Evolutionary conservation across 2,329 filamentous ascomycete genomes (phyloP), one percentile per base, ranked within the genome.

Genomic region (Teratosphaeria gauchensis): DNA sequence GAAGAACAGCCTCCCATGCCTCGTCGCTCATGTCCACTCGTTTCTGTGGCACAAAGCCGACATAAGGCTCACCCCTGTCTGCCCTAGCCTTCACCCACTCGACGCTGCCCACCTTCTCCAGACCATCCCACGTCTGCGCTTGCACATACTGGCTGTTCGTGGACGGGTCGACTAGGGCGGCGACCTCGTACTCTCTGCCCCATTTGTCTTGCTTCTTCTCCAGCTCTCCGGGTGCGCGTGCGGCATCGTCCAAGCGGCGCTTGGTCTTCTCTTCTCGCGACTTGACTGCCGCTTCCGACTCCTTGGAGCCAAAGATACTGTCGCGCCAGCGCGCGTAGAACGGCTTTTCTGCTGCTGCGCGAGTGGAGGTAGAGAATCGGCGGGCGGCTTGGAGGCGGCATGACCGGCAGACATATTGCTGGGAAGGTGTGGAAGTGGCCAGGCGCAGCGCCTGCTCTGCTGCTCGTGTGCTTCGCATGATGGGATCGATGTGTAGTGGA

Each of bases 61-160:
- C 38, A 64, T 71, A 68, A 64, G 65, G 63, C 71, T 74, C 69
- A 66, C 74, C 62, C 63, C 71, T 53, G 62, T 71, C 69, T 30
- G 71, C 66, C 35, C 67, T 66, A 58, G 71, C 62, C 61, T 68
- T 68, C 35, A 71, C 65, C 75, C 75, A 78, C 56, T 77, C 66
- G 59, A 77, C 76, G 6, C 74, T 73, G 42, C 85, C 85, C 35
- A 87, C 75, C 55, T 72, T 73, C 63, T 80, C 75, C 59, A 87
- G 69, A 0, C 78, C 79, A 56, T 81, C 73, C 79, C 80, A 82
- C 3, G 73, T 78, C 35, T 68, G 69, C 30, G 81, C 77, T 19
- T 74, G 74, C 55, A 73, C 66, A 69, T 83, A 83, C 11, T 70
- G 61, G 54, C 65, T 65, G 42, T 65, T 60, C 16, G 61, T 58